Percentiles rank a stretch among this genome's conserved stretches.
These are phyloP conservation scores for Xylaria sp. DNA, from an alignment of 2,329 filamentous ascomycete species.

Conservation along the genomic window DNA sequence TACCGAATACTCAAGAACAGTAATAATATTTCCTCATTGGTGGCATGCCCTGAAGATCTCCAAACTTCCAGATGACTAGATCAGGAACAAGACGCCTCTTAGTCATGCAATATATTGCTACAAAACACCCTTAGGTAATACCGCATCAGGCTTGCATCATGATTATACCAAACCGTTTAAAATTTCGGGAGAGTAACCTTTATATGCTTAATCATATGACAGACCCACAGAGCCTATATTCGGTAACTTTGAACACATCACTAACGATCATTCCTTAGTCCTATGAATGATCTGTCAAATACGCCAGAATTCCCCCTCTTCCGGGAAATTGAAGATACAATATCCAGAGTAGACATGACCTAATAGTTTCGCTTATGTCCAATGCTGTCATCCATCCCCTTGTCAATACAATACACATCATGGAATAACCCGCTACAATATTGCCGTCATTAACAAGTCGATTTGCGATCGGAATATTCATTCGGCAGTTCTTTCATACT, in stretches of 20 bases:
- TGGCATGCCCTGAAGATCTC: neutral
- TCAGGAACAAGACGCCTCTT: slow-evolving; percentile 1
- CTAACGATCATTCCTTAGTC: neutral
- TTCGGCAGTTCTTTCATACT: neutral
- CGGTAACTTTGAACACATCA: neutral
- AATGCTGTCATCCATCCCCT: too few relatives aligned
- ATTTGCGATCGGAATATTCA: neutral
- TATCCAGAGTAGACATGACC: slow-evolving; percentile 11
- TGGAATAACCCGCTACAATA: neutral
- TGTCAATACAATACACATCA: too few relatives aligned
- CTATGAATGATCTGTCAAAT: neutral
- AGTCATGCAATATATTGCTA: neutral
- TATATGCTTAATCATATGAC: neutral
- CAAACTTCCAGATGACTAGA: neutral
- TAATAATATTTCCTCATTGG: neutral
- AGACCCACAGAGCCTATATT: neutral
- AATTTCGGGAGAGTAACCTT: too few relatives aligned
- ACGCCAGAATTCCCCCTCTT: neutral
- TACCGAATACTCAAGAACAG: neutral
- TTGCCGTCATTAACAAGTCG: neutral
- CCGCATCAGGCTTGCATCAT: slow-evolving; percentile 9
- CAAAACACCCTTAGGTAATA: neutral
- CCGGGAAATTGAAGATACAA: neutral
- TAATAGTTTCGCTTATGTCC: neutral
- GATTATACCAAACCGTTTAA: neutral